Evolutionary conservation across 2,329 filamentous ascomycete genomes (phyloP).

Genomic region (Pseudogymnoascus sp.): DNA sequence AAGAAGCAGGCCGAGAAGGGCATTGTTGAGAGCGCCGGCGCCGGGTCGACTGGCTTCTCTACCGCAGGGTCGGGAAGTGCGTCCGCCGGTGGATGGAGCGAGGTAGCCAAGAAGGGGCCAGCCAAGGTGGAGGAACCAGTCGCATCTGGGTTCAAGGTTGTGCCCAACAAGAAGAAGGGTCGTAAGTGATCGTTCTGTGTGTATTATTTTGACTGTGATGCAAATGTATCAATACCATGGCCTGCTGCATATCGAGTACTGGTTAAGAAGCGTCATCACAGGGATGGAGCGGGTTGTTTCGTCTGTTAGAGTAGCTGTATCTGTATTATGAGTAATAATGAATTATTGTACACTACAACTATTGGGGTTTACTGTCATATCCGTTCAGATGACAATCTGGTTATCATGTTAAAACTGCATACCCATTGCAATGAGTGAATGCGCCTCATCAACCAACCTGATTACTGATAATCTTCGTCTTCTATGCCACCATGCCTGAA

Average conservation of each 20-base stretch:
- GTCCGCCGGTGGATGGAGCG: slow-evolving; percentile 71
- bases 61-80: slow-evolving; percentile 35
- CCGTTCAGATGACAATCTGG: background rate
- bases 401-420: background rate
- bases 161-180: slow-evolving; percentile 86
- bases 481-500: background rate
- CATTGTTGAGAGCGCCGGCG: slow-evolving; percentile 59
- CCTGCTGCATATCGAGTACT: slow-evolving; percentile 1
- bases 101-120: slow-evolving; percentile 88
- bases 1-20: slow-evolving; percentile 92
- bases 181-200: slow-evolving; percentile 45
- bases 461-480: background rate
- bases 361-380: background rate
- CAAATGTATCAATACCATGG: slow-evolving; percentile 4
- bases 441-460: background rate
- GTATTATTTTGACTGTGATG: slow-evolving; percentile 4
- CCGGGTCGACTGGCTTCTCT: slow-evolving; percentile 36
- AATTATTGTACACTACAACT: slow-evolving; percentile 3
- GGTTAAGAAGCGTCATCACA: background rate
- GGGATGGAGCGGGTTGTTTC: background rate
- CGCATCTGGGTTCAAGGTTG: slow-evolving; percentile 75
- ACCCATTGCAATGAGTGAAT: background rate
- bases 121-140: slow-evolving; percentile 33
- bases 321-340: slow-evolving; percentile 6
- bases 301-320: slow-evolving; percentile 6